These are phyloP conservation scores for Citrus unshiu DNA, from an alignment of 345 rosid species.

Conservation along the genomic window DNA sequence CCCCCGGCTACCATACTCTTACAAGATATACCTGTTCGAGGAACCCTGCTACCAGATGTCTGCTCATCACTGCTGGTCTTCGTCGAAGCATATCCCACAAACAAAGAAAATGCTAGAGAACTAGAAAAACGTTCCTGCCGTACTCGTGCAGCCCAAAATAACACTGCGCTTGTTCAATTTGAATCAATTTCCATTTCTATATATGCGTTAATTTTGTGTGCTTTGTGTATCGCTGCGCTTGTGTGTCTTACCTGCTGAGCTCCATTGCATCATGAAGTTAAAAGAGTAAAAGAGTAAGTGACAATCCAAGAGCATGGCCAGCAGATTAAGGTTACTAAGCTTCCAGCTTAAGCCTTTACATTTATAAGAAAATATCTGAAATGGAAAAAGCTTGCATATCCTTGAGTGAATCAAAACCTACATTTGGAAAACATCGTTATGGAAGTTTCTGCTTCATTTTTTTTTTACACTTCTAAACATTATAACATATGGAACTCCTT, in stretches of 20 bases:
- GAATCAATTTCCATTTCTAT: too few relatives aligned
- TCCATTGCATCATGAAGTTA: constrained; percentile 45
- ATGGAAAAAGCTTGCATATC: not conserved
- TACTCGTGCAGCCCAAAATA: not conserved
- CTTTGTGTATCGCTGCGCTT: rapidly evolving
- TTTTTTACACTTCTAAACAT: constrained; percentile 7
- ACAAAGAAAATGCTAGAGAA: constrained; percentile 21
- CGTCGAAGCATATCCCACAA: too few relatives aligned
- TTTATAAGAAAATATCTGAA: constrained; percentile 14
- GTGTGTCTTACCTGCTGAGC: constrained; percentile 34
- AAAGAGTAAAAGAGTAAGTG: constrained; percentile 29
- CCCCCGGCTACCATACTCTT: too few relatives aligned
- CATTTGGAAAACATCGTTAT: not conserved
- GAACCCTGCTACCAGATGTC: too few relatives aligned
- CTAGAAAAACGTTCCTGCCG: constrained; percentile 54
- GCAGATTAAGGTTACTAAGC: constrained; percentile 10
- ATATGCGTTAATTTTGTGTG: not conserved
- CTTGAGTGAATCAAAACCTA: not conserved
- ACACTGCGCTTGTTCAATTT: not conserved
- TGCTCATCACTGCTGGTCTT: too few relatives aligned
- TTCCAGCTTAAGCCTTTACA: constrained; percentile 16
- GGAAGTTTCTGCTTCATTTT: not conserved
- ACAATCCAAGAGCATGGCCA: constrained; percentile 29
- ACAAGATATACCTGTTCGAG: too few relatives aligned
- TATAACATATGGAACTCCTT: constrained; percentile 12